phyloP scores from a whole-genome alignment of 352 stramenopile species.

The Thalassiosira mediterranea region DNA sequence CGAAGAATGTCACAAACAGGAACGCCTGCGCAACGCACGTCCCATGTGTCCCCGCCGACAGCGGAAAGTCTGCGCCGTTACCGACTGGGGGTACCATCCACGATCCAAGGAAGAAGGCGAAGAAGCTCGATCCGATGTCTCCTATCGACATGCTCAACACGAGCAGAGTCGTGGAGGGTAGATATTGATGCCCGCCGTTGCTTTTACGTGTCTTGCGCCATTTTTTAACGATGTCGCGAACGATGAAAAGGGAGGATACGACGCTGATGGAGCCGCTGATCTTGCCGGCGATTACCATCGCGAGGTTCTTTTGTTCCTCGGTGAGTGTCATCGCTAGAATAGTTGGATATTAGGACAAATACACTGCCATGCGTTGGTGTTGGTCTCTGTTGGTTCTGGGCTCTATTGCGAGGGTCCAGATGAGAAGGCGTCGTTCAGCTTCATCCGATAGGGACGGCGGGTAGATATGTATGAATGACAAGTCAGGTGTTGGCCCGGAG shows the following conservation, averaged over 20 bases:
- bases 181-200: not conserved
- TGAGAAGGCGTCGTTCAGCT: too few relatives aligned
- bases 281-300: constrained; percentile 1
- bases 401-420: too few relatives aligned
- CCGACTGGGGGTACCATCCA: not conserved
- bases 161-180: not conserved
- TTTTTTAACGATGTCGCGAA: not conserved
- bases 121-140: constrained; percentile 1
- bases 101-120: not conserved
- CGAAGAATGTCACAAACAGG: not conserved
- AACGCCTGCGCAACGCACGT: constrained; percentile 5
- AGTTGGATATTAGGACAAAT: too few relatives aligned
- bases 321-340: constrained; percentile 11
- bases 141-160: constrained; percentile 7
- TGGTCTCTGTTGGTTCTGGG: too few relatives aligned
- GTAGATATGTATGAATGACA: too few relatives aligned
- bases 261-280: not conserved
- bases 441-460: too few relatives aligned
- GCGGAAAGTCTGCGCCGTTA: not conserved
- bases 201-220: not conserved
- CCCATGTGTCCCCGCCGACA: not conserved
- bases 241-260: not conserved
- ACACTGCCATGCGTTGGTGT: too few relatives aligned
- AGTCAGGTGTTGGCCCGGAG: too few relatives aligned
- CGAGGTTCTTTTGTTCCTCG: not conserved